phyloP scores from a whole-genome alignment of 352 stramenopile genomes.

The Saprolegnia diclina region DNA sequence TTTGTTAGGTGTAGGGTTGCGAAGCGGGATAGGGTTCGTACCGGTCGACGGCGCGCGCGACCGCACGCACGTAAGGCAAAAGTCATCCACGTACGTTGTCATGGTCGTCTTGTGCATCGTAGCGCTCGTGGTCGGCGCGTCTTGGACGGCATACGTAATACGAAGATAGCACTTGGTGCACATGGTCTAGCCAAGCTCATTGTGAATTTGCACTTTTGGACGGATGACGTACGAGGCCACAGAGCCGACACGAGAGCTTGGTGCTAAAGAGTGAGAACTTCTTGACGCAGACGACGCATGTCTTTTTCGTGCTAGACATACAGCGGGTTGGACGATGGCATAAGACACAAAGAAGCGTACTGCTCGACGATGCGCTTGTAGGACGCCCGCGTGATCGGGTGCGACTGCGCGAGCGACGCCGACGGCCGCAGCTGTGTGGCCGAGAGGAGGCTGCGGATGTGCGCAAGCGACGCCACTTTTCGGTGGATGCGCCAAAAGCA shows the following conservation, averaged over 20 bases:
- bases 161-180: constrained; percentile 23
- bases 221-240: background rate
- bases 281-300: constrained; percentile 5
- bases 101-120: constrained; percentile 13
- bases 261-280: constrained; percentile 10
- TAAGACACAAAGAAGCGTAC: too few relatives aligned
- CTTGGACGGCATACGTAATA: constrained; percentile 10
- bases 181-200: constrained; percentile 1
- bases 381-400: constrained; percentile 15
- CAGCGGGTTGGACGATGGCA: background rate
- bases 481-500: constrained; percentile 22
- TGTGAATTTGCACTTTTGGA: background rate
- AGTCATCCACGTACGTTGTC: background rate
- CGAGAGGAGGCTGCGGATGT: constrained; percentile 17
- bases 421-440: background rate
- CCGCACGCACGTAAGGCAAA: constrained; percentile 19
- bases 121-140: background rate
- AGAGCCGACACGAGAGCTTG: constrained; percentile 1
- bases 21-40: background rate
- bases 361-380: constrained; percentile 5
- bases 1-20: background rate
- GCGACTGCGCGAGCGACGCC: constrained; percentile 13
- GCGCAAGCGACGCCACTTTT: constrained; percentile 17
- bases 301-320: constrained; percentile 13
- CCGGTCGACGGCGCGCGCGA: background rate